These are phyloP conservation scores for Cryptomeria japonica DNA, from an alignment of 75 land plant species.

Conservation along the genomic window DNA sequence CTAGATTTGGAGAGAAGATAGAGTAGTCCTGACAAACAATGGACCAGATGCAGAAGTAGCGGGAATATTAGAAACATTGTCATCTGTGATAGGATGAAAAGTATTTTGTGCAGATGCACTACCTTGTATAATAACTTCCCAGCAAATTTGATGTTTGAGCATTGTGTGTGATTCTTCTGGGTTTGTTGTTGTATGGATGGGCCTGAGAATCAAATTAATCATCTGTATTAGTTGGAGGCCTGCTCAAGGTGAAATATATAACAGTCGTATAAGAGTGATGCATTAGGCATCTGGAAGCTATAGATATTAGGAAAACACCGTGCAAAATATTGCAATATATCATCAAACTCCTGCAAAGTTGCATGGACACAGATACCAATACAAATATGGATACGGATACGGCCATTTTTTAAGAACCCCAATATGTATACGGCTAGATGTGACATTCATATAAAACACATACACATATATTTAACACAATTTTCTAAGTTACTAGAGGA, in stretches of 20 bases:
- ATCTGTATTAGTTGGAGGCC: neutral
- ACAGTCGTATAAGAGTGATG: neutral
- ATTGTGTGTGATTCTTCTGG: neutral
- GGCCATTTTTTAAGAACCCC: too few species aligned
- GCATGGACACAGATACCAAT: too few species aligned
- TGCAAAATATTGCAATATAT: constrained; percentile 3
- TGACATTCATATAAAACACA: too few species aligned
- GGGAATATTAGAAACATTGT: neutral
- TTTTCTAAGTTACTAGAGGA: too few species aligned
- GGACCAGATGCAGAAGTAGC: neutral
- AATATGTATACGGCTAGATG: too few species aligned
- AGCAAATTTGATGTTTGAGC: neutral
- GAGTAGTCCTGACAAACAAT: neutral
- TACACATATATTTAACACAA: too few species aligned
- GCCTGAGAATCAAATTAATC: neutral
- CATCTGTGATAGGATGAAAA: neutral
- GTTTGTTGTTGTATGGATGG: neutral
- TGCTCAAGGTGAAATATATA: neutral
- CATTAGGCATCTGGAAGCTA: neutral
- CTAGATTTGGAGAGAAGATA: neutral
- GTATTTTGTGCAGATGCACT: neutral
- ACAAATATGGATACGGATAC: too few species aligned
- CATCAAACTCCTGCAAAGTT: neutral
- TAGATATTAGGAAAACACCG: neutral
- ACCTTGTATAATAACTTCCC: neutral